Conservation (phyloP, 495 filamentous ascomycete species). For the Talaromyces borbonicus region DNA sequence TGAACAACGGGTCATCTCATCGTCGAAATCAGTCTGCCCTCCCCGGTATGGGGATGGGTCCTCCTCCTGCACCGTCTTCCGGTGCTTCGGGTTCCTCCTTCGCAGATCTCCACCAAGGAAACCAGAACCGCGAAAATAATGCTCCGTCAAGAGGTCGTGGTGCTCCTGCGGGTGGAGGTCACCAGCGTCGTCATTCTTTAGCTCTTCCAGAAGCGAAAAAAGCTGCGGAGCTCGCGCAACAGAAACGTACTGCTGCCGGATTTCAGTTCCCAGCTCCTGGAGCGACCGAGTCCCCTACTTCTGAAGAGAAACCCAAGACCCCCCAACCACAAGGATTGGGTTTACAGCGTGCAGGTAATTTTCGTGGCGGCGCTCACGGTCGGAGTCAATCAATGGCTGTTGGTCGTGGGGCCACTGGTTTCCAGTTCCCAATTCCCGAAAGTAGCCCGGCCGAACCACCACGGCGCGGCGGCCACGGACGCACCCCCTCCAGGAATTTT, state of each 20-base stretch:
- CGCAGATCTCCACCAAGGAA: conserved; percentile 59
- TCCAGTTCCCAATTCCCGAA: conserved; percentile 67
- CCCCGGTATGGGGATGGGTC: conserved; percentile 85
- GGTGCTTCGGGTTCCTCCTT: conserved; percentile 77
- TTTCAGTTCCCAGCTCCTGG: conserved; percentile 90
- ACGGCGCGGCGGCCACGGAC: conserved; percentile 66
- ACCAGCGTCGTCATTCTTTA: conserved; percentile 90
- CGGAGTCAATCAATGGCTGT: conserved; percentile 64
- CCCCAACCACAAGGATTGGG: conserved; percentile 34
- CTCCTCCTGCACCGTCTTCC: conserved; percentile 86
- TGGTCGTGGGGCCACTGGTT: conserved; percentile 52
- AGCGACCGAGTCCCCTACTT: conserved; percentile 28
- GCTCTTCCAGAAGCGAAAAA: conserved; percentile 95
- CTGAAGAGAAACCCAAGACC: conserved; percentile 31
- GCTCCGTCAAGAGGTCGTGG: conserved; percentile 69
- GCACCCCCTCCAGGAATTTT: conserved; percentile 83
- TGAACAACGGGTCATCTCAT: conserved; percentile 75
- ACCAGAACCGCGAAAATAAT: conserved; percentile 60
- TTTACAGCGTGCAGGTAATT: conserved; percentile 39
- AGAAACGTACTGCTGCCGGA: conserved; percentile 84
- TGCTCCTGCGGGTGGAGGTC: conserved; percentile 62
- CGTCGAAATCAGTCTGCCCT: conserved; percentile 97
- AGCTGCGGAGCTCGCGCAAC: conserved; percentile 91
- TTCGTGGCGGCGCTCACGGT: conserved; percentile 44
- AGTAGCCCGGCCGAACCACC: conserved; percentile 51